Evolutionary conservation across 129 eudicot genomes (phyloP).

Genomic region (Escallonia rubra): DNA sequence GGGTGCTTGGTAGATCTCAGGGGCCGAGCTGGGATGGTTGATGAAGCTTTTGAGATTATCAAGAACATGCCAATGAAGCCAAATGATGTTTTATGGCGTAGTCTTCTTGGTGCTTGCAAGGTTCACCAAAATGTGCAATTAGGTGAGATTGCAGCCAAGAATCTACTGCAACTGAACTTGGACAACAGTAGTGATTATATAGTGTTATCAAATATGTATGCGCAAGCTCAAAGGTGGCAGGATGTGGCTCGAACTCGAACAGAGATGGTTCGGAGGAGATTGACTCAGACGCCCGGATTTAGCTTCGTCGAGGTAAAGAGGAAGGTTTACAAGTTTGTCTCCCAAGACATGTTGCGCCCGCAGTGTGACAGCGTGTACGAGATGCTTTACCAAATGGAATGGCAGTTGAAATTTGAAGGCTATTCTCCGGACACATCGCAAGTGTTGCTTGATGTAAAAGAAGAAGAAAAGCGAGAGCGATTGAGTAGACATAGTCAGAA

Average conservation of each 20-base stretch:
- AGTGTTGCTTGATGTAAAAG: slow-evolving; percentile 57
- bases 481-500: slow-evolving; percentile 75
- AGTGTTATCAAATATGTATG: slow-evolving; percentile 43
- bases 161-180: slow-evolving; percentile 15
- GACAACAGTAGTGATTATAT: slow-evolving; percentile 22
- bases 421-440: slow-evolving; percentile 39
- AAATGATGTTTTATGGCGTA: slow-evolving; percentile 41
- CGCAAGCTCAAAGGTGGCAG: slow-evolving; percentile 41
- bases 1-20: slow-evolving; percentile 52
- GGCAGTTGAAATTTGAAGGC: slow-evolving; percentile 56
- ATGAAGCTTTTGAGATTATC: slow-evolving; percentile 36
- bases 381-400: slow-evolving; percentile 49
- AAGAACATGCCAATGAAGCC: slow-evolving; percentile 50
- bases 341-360: slow-evolving; percentile 31
- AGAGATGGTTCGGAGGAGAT: slow-evolving; percentile 23
- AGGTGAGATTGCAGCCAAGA: slow-evolving; percentile 30
- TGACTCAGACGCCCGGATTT: slow-evolving; percentile 36
- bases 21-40: slow-evolving; percentile 43
- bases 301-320: slow-evolving; percentile 34
- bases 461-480: slow-evolving; percentile 67
- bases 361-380: slow-evolving; percentile 32
- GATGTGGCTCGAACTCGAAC: slow-evolving; percentile 32
- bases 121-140: slow-evolving; percentile 28
- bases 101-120: slow-evolving; percentile 40
- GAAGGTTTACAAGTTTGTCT: slow-evolving; percentile 39